Conservation (phyloP, 1,284 basidiomycete genomes). For the Hemileia vastatrix region DNA sequence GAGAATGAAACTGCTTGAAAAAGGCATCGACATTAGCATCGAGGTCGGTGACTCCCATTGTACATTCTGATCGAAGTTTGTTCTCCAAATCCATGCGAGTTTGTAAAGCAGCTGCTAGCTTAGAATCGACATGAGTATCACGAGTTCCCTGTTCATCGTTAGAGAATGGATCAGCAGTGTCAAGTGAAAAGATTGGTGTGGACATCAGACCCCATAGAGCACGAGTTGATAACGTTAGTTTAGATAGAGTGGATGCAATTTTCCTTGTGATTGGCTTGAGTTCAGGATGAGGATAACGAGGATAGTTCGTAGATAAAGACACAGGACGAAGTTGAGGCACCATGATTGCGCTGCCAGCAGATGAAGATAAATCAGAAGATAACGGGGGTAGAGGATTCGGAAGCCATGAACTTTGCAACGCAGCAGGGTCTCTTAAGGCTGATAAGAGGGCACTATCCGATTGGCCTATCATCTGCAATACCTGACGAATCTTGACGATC, state of each 20-base stretch:
- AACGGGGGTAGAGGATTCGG: slow-evolving; percentile 32
- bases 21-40: slow-evolving; percentile 14
- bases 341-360: slow-evolving; percentile 20
- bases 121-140: slow-evolving; percentile 35
- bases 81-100: slow-evolving; percentile 11
- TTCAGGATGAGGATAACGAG: slow-evolving; percentile 27
- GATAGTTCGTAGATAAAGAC: not conserved
- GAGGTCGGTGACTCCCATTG: slow-evolving; percentile 16
- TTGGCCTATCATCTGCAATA: slow-evolving; percentile 18
- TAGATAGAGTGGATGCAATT: slow-evolving; percentile 48
- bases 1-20: slow-evolving; percentile 16
- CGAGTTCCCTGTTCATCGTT: too few species aligned
- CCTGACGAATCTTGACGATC: slow-evolving; percentile 11
- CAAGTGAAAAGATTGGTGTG: slow-evolving; percentile 21
- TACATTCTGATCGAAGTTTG: slow-evolving; percentile 20
- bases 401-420: slow-evolving; percentile 52
- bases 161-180: slow-evolving; percentile 50
- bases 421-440: not conserved
- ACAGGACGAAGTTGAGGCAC: slow-evolving; percentile 9
- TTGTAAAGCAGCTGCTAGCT: slow-evolving; percentile 28
- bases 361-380: slow-evolving; percentile 7
- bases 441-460: slow-evolving; percentile 14
- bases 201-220: slow-evolving; percentile 39
- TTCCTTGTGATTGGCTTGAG: slow-evolving; percentile 47
- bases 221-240: slow-evolving; percentile 47